Percentiles rank a stretch among this genome's conserved stretches.
phyloP scores from a whole-genome alignment of 768 basidiomycete genomes.

The Lactarius sanguifluus region DNA sequence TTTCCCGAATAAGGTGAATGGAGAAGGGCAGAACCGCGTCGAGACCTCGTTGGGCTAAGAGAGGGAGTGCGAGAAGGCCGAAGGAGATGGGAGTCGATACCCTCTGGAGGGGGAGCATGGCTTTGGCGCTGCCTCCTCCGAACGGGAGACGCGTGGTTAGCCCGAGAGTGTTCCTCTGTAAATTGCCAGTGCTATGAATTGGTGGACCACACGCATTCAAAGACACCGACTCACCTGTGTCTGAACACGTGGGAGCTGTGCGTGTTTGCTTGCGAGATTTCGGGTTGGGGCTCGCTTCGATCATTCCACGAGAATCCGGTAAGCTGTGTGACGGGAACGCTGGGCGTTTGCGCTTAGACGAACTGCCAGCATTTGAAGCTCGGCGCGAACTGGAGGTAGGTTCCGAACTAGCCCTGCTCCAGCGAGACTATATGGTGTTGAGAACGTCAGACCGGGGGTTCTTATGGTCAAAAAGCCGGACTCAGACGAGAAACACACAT shows the following conservation, averaged over 20 bases:
- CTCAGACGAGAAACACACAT: conserved; percentile 13
- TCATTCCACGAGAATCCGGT: conserved; percentile 27
- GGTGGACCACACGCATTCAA: neutral
- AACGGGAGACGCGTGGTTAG: neutral
- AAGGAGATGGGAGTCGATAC: conserved; percentile 35
- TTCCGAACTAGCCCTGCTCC: conserved; percentile 29
- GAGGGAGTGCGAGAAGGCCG: conserved; percentile 25
- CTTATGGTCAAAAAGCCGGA: conserved; percentile 6
- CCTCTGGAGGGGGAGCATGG: conserved; percentile 26
- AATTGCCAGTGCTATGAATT: neutral
- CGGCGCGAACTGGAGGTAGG: conserved; percentile 23
- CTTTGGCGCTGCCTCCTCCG: conserved; percentile 28
- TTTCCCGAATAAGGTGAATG: conserved; percentile 50
- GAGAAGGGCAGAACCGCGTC: conserved; percentile 33
- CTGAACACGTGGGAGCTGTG: neutral
- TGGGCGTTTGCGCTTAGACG: conserved; percentile 44
- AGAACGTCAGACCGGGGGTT: conserved; percentile 18
- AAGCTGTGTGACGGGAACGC: conserved; percentile 27
- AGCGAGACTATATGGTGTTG: conserved; percentile 24
- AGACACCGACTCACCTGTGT: conserved; percentile 13
- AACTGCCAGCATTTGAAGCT: conserved; percentile 6
- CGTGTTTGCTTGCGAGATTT: conserved; percentile 53
- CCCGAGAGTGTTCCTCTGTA: conserved; percentile 2
- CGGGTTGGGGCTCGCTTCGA: conserved; percentile 57
- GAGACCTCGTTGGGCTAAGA: conserved; percentile 32